Conservation (phyloP, 2,329 filamentous ascomycete species). For the Oidium heveae region DNA sequence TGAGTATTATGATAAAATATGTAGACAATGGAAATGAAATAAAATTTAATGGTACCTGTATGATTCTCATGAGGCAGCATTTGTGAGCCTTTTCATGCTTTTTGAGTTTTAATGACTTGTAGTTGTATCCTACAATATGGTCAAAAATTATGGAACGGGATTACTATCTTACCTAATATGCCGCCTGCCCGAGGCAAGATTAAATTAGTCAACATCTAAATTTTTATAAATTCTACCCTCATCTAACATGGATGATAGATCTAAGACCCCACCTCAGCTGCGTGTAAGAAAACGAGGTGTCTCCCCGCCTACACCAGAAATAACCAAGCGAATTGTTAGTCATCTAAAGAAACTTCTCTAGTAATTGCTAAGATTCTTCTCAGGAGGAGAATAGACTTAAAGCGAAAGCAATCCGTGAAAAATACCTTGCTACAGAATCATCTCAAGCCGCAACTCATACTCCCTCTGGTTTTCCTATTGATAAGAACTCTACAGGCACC, state of each 20-base stretch:
- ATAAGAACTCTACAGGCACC: conserved; percentile 30
- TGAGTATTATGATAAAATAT: conserved; percentile 13
- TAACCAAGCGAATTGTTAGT: conserved; percentile 28
- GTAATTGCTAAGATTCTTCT: neutral
- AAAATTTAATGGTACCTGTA: too few relatives aligned
- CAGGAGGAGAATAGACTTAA: conserved; percentile 72
- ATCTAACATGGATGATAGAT: neutral
- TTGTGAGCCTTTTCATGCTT: too few relatives aligned
- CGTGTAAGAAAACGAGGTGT: too few relatives aligned
- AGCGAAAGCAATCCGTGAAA: conserved; percentile 65
- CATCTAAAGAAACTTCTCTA: neutral
- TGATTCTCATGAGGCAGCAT: too few relatives aligned
- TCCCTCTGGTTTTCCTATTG: conserved; percentile 23
- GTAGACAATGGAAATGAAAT: too few relatives aligned
- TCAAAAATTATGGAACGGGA: too few relatives aligned
- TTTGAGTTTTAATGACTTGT: too few relatives aligned
- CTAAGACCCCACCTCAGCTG: neutral
- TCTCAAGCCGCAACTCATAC: conserved; percentile 12
- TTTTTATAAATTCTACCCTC: neutral
- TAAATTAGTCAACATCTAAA: neutral
- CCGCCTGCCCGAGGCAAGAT: too few relatives aligned
- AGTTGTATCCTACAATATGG: too few relatives aligned
- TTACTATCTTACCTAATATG: too few relatives aligned
- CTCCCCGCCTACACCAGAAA: conserved; percentile 29
- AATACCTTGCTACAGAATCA: conserved; percentile 37